Base-by-base conservation (phyloP, 2,329 filamentous ascomycete genomes). In the Colletotrichum sp. region DNA sequence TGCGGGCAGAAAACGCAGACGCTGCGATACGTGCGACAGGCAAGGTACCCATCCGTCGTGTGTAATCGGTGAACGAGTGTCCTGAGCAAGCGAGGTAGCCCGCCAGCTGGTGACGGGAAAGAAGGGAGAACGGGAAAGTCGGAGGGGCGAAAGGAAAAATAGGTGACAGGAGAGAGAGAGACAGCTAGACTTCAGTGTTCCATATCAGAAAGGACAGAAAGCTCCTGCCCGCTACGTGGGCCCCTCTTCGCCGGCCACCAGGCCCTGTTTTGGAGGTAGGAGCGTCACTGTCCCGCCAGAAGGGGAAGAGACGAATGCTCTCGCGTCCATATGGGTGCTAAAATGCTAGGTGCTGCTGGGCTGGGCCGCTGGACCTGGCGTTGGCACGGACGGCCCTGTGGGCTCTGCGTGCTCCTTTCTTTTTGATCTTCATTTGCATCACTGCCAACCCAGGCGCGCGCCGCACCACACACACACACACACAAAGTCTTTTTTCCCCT, bases 351-450 rank as follows among this genome's bases (percentile, higher is more conserved):
- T 52, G 63, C 39, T 68, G 49, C 57, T 69, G 57, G 71, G 24
- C 64, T 62, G 73, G 60, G 60, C 68, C 44, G 44, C 44, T 49
- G 39, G 39, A 52, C 44, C 44, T 63, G 72, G 70, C 59, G 59
- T 76, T 69, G 70, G 74, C 74, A 74, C 74, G 74, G 74, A 76
- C 74, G 68, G 64, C 70, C 65, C 44, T 36, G 74, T 76, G 70
- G 74, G 21, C 74, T 73, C 70, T 69, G 44, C 32, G 70, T 73
- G 73, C 73, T 76, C 74, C 74, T 76, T 76, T 73, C 73, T 76
- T 76, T 72, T 72, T 55, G 32, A 76, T 76, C 75, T 75, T 75
- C 71, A 76, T 75, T 76, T 76, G 72, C 75, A 76, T 76, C 75
- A 75, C 72, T 74, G 39, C 28, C 68, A 49, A 66, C 66, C 52